Percentiles rank a stretch among this genome's conserved stretches.
Evolutionary conservation across 495 filamentous ascomycete genomes (phyloP).

Genomic region (Xylaria acuta): DNA sequence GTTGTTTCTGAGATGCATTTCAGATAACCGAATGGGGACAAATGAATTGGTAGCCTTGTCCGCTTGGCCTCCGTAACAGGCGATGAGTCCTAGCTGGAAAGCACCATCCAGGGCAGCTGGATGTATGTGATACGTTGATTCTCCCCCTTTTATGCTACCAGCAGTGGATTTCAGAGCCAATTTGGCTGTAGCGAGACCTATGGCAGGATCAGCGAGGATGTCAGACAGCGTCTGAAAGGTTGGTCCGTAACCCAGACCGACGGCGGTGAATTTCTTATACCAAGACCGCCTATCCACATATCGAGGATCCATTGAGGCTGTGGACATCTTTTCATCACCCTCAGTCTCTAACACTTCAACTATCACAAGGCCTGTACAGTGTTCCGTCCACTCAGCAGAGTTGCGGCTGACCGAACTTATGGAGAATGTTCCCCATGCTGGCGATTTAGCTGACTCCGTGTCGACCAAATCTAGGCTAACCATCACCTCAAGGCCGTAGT

Average conservation of each 20-base stretch:
- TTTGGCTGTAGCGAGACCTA: slow-evolving; percentile 18
- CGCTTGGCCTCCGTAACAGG: slow-evolving; percentile 29
- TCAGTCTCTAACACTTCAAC: slow-evolving; percentile 1
- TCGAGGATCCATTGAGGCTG: neutral
- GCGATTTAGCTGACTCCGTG: neutral
- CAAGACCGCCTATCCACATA: neutral
- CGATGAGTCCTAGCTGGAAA: slow-evolving; percentile 35
- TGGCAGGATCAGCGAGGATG: slow-evolving; percentile 22
- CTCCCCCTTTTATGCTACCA: slow-evolving; percentile 36
- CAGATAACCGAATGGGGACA: slow-evolving; percentile 24
- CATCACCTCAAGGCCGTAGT: slow-evolving; percentile 39
- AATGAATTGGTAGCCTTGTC: slow-evolving; percentile 8
- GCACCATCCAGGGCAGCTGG: slow-evolving; percentile 42
- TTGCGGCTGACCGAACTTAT: slow-evolving; percentile 26
- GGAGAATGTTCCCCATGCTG: slow-evolving; percentile 30
- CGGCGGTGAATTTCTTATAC: slow-evolving; percentile 30
- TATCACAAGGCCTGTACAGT: slow-evolving; percentile 38
- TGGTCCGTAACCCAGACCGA: slow-evolving; percentile 34
- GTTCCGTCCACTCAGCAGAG: slow-evolving; percentile 28
- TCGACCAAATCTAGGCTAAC: slow-evolving; percentile 21
- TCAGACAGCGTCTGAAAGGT: slow-evolving; percentile 31
- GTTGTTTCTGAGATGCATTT: slow-evolving; percentile 11
- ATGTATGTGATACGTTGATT: slow-evolving; percentile 47
- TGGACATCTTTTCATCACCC: neutral
- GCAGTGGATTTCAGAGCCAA: slow-evolving; percentile 36